Conservation (phyloP, 2,329 filamentous ascomycete species). For the Aaosphaeria pasadenensis region DNA sequence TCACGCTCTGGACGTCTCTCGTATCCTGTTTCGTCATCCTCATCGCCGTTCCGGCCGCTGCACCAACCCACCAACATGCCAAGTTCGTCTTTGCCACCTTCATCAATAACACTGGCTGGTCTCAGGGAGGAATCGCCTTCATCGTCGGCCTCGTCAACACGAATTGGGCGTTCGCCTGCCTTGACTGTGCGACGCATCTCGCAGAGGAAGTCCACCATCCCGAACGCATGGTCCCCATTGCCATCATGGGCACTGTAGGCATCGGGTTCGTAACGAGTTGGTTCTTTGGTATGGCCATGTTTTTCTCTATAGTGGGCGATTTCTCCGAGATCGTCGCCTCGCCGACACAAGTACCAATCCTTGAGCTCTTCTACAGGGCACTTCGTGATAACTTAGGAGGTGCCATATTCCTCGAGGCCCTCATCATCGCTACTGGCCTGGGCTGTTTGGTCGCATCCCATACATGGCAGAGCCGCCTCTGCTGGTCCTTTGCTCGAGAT, state of each 20-base stretch:
- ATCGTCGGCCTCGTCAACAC: constrained; percentile 52
- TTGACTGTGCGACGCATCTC: constrained; percentile 51
- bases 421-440: constrained; percentile 48
- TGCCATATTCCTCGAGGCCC: constrained; percentile 45
- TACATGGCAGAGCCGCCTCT: constrained; percentile 51
- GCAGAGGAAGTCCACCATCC: constrained; percentile 50
- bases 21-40: constrained; percentile 49
- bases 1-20: constrained; percentile 46
- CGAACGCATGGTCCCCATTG: constrained; percentile 48
- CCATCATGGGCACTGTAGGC: constrained; percentile 48
- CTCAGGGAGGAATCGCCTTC: constrained; percentile 47
- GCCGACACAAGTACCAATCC: constrained; percentile 46
- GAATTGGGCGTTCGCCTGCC: constrained; percentile 51
- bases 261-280: constrained; percentile 51
- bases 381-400: constrained; percentile 39
- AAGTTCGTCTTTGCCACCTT: constrained; percentile 53
- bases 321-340: constrained; percentile 41
- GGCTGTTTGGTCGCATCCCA: constrained; percentile 48
- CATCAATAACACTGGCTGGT: constrained; percentile 52
- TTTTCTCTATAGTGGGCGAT: constrained; percentile 50
- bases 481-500: constrained; percentile 54
- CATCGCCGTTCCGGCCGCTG: constrained; percentile 46
- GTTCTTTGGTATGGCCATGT: constrained; percentile 49
- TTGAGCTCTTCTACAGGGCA: constrained; percentile 47
- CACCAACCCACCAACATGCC: constrained; percentile 43